Evolutionary conservation across 2,329 filamentous ascomycete genomes (phyloP).

Genomic region (Zymoseptoria pseudotritici): DNA sequence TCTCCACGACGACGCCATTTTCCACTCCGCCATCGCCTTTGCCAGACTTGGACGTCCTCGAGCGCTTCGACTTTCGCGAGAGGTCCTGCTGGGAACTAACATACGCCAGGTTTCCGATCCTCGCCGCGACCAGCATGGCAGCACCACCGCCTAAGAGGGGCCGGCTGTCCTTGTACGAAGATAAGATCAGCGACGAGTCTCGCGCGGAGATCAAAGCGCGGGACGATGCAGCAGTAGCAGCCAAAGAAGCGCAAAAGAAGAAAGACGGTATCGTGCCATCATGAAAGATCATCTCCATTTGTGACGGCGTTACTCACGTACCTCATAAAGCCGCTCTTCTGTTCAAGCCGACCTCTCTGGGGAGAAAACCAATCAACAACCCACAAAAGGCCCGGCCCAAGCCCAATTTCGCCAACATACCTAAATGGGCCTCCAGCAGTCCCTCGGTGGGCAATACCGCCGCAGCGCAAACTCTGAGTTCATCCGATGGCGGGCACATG

Average conservation of each 20-base stretch:
- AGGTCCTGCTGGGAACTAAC: background rate
- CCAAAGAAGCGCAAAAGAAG: constrained; percentile 47
- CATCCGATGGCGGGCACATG: constrained; percentile 17
- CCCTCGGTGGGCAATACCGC: constrained; percentile 9
- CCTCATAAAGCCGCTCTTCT: constrained; percentile 56
- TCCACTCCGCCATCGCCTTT: background rate
- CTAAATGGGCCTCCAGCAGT: constrained; percentile 23
- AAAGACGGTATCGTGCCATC: constrained; percentile 52
- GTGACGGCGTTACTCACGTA: constrained; percentile 43
- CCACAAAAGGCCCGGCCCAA: constrained; percentile 63
- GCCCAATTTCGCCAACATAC: constrained; percentile 41
- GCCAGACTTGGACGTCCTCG: background rate
- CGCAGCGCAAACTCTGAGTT: constrained; percentile 22
- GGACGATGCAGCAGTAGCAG: constrained; percentile 42
- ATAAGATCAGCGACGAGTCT: constrained; percentile 60
- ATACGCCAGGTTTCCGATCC: background rate
- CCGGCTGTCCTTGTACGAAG: constrained; percentile 47
- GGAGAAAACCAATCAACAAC: constrained; percentile 29
- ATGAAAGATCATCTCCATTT: constrained; percentile 20
- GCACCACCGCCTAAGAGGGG: background rate
- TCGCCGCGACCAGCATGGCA: background rate
- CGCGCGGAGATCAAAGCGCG: constrained; percentile 55
- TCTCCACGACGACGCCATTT: background rate
- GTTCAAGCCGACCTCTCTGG: constrained; percentile 73
- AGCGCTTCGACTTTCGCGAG: background rate